A percentile compares a stretch with the other conserved stretches of the same genome.
Evolutionary conservation across 140 eudicot genomes (phyloP).

Genomic region (Bidens hawaiensis): DNA sequence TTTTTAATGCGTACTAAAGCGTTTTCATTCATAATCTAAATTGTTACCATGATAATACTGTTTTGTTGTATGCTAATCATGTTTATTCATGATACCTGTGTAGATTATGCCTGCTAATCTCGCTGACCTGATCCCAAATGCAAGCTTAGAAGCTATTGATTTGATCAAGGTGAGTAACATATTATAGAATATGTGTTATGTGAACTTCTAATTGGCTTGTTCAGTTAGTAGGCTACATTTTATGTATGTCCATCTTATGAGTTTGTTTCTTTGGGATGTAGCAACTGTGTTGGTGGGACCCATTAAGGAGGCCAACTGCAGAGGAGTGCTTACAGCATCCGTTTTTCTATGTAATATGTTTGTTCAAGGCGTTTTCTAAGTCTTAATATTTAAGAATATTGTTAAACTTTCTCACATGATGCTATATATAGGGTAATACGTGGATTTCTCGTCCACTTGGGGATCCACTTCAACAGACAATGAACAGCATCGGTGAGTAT

Average conservation of each 20-base stretch:
- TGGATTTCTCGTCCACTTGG: conserved; percentile 71
- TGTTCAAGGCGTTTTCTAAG: neutral
- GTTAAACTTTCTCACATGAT: conserved; percentile 28
- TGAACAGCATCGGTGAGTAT: conserved; percentile 44
- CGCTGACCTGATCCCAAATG: conserved; percentile 69
- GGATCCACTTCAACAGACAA: conserved; percentile 61
- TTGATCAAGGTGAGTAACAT: conserved; percentile 57
- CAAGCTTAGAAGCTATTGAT: conserved; percentile 83
- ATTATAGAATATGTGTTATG: neutral
- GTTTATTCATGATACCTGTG: neutral
- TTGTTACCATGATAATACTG: neutral
- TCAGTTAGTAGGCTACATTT: too few species aligned
- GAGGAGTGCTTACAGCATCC: conserved; percentile 85
- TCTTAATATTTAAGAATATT: neutral
- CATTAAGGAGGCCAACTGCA: conserved; percentile 87
- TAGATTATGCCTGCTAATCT: conserved; percentile 75
- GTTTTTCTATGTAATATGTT: conserved; percentile 69
- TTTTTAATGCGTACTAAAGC: neutral
- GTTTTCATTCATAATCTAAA: neutral
- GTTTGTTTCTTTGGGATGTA: conserved; percentile 26
- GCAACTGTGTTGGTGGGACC: conserved; percentile 98
- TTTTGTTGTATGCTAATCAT: neutral
- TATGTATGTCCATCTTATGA: neutral
- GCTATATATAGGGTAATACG: conserved; percentile 43
- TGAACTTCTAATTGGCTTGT: conserved; percentile 9